Conservation (phyloP, 352 stramenopile genomes). For the Pythium rhizo-oryzae region DNA sequence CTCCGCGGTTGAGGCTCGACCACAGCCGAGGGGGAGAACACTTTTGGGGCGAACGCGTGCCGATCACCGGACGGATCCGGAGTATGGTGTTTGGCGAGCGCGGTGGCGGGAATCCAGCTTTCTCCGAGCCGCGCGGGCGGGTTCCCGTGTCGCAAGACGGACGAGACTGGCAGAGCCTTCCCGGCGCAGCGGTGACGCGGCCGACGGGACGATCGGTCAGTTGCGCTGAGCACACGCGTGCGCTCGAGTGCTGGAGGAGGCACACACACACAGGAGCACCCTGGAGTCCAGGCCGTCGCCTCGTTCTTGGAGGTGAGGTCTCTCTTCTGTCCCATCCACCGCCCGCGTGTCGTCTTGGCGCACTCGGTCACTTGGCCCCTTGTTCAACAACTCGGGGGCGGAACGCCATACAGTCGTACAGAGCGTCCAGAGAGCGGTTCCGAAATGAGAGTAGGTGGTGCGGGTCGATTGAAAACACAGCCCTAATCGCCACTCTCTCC, state of each 20-base stretch:
- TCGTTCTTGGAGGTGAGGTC: neutral
- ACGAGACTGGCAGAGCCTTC: neutral
- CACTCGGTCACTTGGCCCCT: slow-evolving; percentile 1
- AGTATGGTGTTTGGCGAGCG: neutral
- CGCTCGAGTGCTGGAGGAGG: neutral
- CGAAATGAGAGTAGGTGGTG: slow-evolving; percentile 3
- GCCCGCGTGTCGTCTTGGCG: neutral
- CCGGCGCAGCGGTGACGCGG: neutral
- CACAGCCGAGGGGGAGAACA: neutral
- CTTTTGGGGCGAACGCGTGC: slow-evolving; percentile 4
- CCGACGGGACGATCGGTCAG: slow-evolving; percentile 3
- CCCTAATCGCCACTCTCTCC: slow-evolving; percentile 25
- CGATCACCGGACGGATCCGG: slow-evolving; percentile 1
- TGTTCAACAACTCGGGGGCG: slow-evolving; percentile 2
- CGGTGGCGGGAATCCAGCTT: neutral
- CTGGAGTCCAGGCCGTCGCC: neutral
- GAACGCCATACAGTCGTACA: neutral
- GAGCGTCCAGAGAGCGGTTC: neutral
- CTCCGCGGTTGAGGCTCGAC: neutral
- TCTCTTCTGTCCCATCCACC: slow-evolving; percentile 3
- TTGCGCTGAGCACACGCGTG: neutral
- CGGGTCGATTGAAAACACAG: slow-evolving; percentile 18
- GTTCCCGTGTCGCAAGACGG: slow-evolving; percentile 5
- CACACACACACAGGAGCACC: neutral
- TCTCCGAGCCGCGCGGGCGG: neutral